Evolutionary conservation across 257 asterid species (phyloP).

Genomic region (Solanum habrochaites): DNA sequence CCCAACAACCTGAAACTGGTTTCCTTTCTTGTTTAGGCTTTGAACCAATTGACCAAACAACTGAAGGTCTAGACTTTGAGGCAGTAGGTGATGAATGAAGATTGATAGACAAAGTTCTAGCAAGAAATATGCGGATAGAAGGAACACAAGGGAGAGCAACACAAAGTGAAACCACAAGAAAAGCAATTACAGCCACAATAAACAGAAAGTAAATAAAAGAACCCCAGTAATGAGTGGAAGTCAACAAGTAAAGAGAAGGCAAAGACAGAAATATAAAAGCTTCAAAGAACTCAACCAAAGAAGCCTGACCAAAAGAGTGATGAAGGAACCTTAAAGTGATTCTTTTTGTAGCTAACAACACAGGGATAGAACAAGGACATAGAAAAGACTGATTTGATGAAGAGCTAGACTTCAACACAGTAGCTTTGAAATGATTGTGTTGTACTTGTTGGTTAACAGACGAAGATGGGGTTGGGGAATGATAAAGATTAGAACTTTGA

Average conservation of each 20-base stretch:
- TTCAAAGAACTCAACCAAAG: conserved; percentile 26
- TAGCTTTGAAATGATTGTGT: background rate
- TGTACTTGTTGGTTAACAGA: background rate
- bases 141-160: conserved; percentile 24
- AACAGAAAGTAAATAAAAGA: conserved; percentile 14
- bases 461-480: conserved; percentile 10
- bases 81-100: conserved; percentile 6
- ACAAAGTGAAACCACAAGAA: conserved; percentile 17
- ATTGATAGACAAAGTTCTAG: conserved; percentile 12
- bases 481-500: conserved; percentile 18
- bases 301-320: conserved; percentile 23
- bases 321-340: conserved; percentile 20
- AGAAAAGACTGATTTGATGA: conserved; percentile 4
- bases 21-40: conserved; percentile 18
- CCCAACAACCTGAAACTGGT: conserved; percentile 28
- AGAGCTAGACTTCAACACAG: background rate
- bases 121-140: conserved; percentile 20
- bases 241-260: conserved; percentile 19
- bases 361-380: conserved; percentile 18
- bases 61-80: conserved; percentile 6
- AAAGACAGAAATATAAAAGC: conserved; percentile 21
- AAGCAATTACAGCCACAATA: conserved; percentile 5
- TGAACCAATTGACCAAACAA: conserved; percentile 41
- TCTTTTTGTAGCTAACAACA: conserved; percentile 25
- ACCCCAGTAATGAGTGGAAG: conserved; percentile 13